phyloP scores from a whole-genome alignment of 495 filamentous ascomycete species.

The Stereocaulon alpinum region DNA sequence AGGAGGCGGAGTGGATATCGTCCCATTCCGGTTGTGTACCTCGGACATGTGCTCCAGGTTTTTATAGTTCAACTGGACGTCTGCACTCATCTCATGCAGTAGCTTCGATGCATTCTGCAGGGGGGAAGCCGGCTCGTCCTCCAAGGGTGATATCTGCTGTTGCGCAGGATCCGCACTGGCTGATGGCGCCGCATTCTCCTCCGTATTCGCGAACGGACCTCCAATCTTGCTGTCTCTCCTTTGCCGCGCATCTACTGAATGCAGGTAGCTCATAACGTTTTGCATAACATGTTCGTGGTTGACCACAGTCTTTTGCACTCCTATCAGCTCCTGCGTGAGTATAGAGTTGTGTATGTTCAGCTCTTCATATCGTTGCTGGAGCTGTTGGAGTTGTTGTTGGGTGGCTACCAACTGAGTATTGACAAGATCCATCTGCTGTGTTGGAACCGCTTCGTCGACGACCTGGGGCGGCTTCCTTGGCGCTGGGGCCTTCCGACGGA shows the following conservation, averaged over 20 bases:
- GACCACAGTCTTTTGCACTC: conserved; percentile 79
- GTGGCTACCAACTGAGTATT: conserved; percentile 83
- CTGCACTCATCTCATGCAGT: conserved; percentile 67
- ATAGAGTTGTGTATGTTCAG: conserved; percentile 76
- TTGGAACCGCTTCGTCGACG: conserved; percentile 63
- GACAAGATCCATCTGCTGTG: conserved; percentile 82
- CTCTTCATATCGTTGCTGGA: conserved; percentile 78
- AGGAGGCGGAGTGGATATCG: conserved; percentile 36
- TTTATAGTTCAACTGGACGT: conserved; percentile 62
- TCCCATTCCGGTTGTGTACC: conserved; percentile 46
- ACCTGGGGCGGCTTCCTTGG: conserved; percentile 61
- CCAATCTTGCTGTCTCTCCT: conserved; percentile 49
- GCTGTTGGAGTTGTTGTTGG: conserved; percentile 77
- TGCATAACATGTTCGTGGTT: conserved; percentile 71
- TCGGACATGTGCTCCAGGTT: conserved; percentile 72
- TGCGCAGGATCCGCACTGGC: conserved; percentile 22
- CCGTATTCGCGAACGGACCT: conserved; percentile 35
- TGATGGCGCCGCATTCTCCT: conserved; percentile 20
- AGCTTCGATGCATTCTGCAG: conserved; percentile 85
- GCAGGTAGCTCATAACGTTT: conserved; percentile 61
- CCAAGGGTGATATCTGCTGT: conserved; percentile 37
- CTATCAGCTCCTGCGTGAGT: conserved; percentile 77
- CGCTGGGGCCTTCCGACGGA: conserved; percentile 88
- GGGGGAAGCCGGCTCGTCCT: conserved; percentile 71
- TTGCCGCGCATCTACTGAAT: conserved; percentile 54